Base-by-base conservation (phyloP, 1,139 yeast species). In the Zygotorulaspora mrakii region DNA sequence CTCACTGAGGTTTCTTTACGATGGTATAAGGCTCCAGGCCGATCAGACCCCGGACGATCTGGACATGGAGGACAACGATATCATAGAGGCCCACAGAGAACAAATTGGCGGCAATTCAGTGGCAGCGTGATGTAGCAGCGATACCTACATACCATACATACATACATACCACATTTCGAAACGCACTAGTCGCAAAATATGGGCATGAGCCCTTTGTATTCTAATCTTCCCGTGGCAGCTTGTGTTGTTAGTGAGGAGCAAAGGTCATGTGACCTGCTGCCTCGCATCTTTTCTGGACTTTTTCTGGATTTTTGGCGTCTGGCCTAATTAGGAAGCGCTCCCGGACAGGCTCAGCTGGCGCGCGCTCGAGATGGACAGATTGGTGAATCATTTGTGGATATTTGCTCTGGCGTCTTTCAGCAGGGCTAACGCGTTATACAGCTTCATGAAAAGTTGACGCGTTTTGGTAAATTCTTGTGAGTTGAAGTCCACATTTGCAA, bases 11-110 rank as follows among this genome's bases (percentile, higher is more conserved):
- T 94, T 94, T 65, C 71, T 91, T 59, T 82, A 83, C 59, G 98
- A 94, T 55, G 99, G 99, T 47, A 83, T 87, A 54, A 79, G 98
- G 60, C 81, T 94, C 48, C 75, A 77, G 46, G 85, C 91, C 11
- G 88, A 82, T 46, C 88, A 86, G 56, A 91, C 98, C 2, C 97
- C 99, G 7, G 95, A 83, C 35, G 84, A 80, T 50, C 74, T 91
- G 54, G 97, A 87, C 43, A 79, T 89, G 75, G 94, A 85, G 64
- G 96, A 91, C 62, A 91, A 91, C 54, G 99, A 94, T 63, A 84
- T 85, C 52, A 89, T 94, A 54, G 98, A 94, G 67, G 98, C 96
- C n/a, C 96, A 89, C 66, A 82, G 94, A 66, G 95, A 88, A 65
- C 98, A 91, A 66, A 80, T 82, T 43, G 86, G 95, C 47, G 66